These are phyloP conservation scores for Acanthamoeba culbertsoni DNA, from an alignment of 208 protist genomes.

Conservation along the genomic window DNA sequence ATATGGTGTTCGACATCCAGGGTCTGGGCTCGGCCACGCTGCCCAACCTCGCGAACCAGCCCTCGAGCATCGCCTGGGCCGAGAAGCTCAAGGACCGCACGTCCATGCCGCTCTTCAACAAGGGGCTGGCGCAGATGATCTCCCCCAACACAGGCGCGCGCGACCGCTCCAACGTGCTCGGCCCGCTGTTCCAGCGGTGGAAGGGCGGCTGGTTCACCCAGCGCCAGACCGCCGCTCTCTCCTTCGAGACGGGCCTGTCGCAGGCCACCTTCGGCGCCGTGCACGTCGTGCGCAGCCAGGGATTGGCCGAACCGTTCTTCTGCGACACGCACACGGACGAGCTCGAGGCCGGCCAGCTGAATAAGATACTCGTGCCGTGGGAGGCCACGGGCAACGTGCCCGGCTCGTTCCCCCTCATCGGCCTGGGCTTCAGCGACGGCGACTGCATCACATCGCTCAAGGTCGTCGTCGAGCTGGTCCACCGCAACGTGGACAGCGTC, in stretches of 20 bases:
- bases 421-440: constrained; percentile 4
- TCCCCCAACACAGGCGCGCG: constrained; percentile 36
- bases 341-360: not conserved
- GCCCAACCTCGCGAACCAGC: not conserved
- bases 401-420: not conserved
- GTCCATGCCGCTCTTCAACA: not conserved
- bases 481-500: not conserved
- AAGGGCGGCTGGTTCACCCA: constrained; percentile 59
- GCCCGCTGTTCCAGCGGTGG: constrained; percentile 37
- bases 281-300: not conserved
- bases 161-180: not conserved
- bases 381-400: not conserved
- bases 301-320: not conserved
- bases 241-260: not conserved
- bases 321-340: constrained; percentile 40
- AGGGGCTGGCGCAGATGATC: constrained; percentile 1
- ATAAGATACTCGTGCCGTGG: not conserved
- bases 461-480: not conserved
- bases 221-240: not conserved
- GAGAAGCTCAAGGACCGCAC: not conserved
- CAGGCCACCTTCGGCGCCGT: not conserved
- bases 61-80: constrained; percentile 29
- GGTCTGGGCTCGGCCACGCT: not conserved
- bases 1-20: not conserved
- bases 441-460: not conserved